These are phyloP conservation scores for Fusarium anthophilum DNA, from an alignment of 2,329 filamentous ascomycete species.

Conservation along the genomic window DNA sequence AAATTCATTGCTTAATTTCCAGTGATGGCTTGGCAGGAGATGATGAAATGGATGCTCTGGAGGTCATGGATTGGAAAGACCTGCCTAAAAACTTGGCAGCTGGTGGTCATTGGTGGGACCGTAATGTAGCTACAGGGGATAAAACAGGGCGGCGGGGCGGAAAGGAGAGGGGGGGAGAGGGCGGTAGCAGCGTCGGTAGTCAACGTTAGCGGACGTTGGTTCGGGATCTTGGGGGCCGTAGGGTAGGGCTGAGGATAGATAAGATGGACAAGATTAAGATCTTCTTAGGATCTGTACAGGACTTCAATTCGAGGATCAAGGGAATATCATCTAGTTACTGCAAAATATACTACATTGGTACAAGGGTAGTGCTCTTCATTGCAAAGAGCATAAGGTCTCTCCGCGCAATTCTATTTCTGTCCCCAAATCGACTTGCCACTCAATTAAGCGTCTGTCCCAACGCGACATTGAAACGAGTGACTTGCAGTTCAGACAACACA, in stretches of 20 bases:
- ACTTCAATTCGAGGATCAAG: too few relatives aligned
- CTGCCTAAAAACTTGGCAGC: not conserved
- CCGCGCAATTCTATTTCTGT: not conserved
- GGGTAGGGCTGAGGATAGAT: not conserved
- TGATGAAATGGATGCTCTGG: not conserved
- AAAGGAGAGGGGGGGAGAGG: not conserved
- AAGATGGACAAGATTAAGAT: not conserved
- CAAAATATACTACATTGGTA: accelerated
- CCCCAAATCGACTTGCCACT: accelerated
- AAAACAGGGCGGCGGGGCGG: not conserved
- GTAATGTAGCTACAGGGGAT: not conserved
- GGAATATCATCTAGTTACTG: not conserved
- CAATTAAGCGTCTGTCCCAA: accelerated
- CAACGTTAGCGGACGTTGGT: not conserved
- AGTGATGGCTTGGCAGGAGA: constrained; percentile 9
- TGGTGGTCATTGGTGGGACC: not conserved
- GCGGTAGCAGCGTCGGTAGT: not conserved
- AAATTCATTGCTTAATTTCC: constrained; percentile 19
- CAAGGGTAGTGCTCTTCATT: accelerated
- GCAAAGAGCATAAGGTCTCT: accelerated
- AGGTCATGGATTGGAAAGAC: not conserved
- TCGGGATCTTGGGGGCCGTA: not conserved
- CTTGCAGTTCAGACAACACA: accelerated
- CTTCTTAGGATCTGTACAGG: too few relatives aligned
- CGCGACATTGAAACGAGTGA: accelerated